Conservation (phyloP, 1,284 basidiomycete species). For the Apiotrichum gracile region DNA sequence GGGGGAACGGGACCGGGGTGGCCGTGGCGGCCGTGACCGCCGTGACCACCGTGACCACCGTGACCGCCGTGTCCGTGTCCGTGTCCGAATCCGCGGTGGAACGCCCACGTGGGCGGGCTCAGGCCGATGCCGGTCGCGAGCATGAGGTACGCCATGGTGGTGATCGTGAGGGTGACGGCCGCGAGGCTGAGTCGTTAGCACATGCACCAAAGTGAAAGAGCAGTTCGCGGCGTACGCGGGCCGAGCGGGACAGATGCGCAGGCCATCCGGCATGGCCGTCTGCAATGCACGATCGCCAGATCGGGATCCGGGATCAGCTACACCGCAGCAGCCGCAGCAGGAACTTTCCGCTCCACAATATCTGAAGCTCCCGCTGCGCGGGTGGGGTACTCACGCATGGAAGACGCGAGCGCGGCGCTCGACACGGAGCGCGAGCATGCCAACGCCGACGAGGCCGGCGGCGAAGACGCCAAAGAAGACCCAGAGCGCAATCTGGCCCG, state of each 20-base stretch:
- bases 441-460: constrained; percentile 26
- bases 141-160: constrained; percentile 37
- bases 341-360: too few species aligned
- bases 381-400: constrained; percentile 44
- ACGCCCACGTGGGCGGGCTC: constrained; percentile 11
- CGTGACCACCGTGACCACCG: too few species aligned
- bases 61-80: background rate
- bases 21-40: background rate
- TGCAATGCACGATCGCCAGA: too few species aligned
- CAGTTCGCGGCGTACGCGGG: background rate
- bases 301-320: too few species aligned
- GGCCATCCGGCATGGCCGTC: too few species aligned
- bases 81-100: too few species aligned
- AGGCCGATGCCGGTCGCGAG: constrained; percentile 37
- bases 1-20: too few species aligned
- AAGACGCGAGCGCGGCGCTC: constrained; percentile 35
- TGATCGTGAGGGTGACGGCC: constrained; percentile 32
- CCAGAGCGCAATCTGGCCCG: constrained; percentile 25
- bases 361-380: too few species aligned
- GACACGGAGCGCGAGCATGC: constrained; percentile 29
- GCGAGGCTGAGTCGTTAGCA: constrained; percentile 21
- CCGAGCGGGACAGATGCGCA: too few species aligned
- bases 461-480: constrained; percentile 37
- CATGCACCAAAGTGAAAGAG: background rate
- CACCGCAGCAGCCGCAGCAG: too few species aligned